These are phyloP conservation scores for Clohesyomyces aquaticus DNA, from an alignment of 495 filamentous ascomycete genomes.

Conservation along the genomic window DNA sequence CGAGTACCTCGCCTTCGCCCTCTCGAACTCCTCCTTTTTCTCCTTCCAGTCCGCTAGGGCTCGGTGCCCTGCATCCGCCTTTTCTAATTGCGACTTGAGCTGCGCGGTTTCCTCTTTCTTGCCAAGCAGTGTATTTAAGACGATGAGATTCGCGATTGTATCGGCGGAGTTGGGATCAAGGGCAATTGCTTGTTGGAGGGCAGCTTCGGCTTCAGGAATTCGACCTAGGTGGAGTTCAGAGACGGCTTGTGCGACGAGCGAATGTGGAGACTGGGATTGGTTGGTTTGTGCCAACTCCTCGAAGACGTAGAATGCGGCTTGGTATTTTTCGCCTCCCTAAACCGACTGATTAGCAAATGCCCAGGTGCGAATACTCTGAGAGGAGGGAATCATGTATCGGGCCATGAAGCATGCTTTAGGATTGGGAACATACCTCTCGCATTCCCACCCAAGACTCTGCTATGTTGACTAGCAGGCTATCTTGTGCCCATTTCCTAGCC, in stretches of 20 bases:
- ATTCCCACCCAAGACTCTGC: constrained; percentile 95
- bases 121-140: constrained; percentile 74
- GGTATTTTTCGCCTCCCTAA: constrained; percentile 93
- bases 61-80: constrained; percentile 40
- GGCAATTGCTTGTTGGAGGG: constrained; percentile 75
- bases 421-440: constrained; percentile 74
- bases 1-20: constrained; percentile 46
- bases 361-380: no score
- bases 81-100: constrained; percentile 46
- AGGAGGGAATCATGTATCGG: no score
- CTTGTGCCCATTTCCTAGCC: constrained; percentile 95
- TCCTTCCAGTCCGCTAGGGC: constrained; percentile 42
- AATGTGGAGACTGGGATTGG: constrained; percentile 64
- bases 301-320: constrained; percentile 96
- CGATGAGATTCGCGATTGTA: constrained; percentile 77
- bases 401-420: no score
- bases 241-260: constrained; percentile 83
- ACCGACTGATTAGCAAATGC: constrained; percentile 6
- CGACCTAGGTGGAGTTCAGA: constrained; percentile 90
- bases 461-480: constrained; percentile 89
- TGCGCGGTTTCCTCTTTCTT: constrained; percentile 71
- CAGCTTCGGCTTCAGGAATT: constrained; percentile 84
- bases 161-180: constrained; percentile 72
- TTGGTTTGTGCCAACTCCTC: constrained; percentile 92
- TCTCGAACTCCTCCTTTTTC: constrained; percentile 49